Evolutionary conservation across 495 filamentous ascomycete genomes (phyloP), one percentile per base, ranked within the genome.

Genomic region (Daldinia loculata): DNA sequence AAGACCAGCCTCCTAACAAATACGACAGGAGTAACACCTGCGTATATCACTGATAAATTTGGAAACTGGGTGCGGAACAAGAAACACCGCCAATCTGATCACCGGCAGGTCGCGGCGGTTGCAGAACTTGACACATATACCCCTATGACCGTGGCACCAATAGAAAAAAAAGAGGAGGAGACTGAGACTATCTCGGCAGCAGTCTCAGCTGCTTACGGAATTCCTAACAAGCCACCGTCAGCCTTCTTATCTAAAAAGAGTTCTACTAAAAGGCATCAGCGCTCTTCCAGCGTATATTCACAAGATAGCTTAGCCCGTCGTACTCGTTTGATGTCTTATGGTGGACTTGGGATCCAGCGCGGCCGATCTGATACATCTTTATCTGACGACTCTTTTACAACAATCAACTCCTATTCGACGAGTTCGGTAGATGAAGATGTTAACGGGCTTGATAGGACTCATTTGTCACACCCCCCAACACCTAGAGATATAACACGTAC

Each of bases 21-120:
- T 48, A 82, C 83, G 70, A 84, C 83, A 7, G 84, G 80, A 52
- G 84, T 85, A 12, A 76, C 77, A 2, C 75, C 80, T 1, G 74
- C 76, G 29, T 84, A 80, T 43, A 76, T 81, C 58, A 81, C 81
- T 29, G 80, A 85, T 66, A 84, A 75, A 63, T 76, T 74, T 34
- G 80, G 81, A 0, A 84, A 84, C 66, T 84, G 83, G 83, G 76
- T 83, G 12, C 70, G 82, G 4, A 77, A 78, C 19, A 74, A 75
- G 12, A 57, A 68, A 22, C 57, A 75, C 43, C 69, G 61, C 27
- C 65, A 56, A 39, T 71, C 76, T 4, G 70, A 64, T 17, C 58
- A 67, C 12, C 53, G 63, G 3, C 67, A 72, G 38, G 50, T 67
- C 15, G 43, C 58, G 0, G 60, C 75, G 41, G 57, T 57, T 12